Evolutionary conservation across 768 basidiomycete genomes (phyloP).

Genomic region (Termitomyces sp.): DNA sequence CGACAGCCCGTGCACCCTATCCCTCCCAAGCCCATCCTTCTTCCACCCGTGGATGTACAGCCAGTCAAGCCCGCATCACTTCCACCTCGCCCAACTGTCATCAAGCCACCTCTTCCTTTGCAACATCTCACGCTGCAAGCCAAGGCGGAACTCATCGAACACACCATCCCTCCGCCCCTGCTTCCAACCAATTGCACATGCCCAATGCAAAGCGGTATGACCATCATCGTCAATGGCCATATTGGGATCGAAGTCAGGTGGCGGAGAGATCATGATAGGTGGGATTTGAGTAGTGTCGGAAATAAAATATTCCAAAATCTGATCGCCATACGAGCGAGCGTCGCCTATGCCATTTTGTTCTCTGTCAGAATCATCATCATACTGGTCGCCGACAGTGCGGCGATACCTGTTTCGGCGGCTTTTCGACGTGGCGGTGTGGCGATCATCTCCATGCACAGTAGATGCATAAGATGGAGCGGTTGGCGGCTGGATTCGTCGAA

Average conservation of each 20-base stretch:
- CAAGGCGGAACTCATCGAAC: no score
- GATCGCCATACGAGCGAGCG: conserved; percentile 82
- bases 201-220: conserved; percentile 97
- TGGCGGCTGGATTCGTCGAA: no score
- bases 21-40: neutral
- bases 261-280: conserved; percentile 80
- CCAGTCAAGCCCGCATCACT: neutral
- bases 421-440: conserved; percentile 28
- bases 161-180: no score
- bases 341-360: conserved; percentile 50
- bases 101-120: conserved; percentile 21
- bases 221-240: conserved; percentile 98
- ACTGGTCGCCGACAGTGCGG: conserved; percentile 42
- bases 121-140: no score
- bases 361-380: conserved; percentile 40
- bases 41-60: neutral
- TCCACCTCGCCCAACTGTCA: neutral
- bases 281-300: conserved; percentile 95
- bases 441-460: conserved; percentile 37
- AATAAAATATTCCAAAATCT: conserved; percentile 97
- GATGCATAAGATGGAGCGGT: conserved; percentile 41
- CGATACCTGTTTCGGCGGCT: conserved; percentile 46
- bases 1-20: neutral
- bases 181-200: conserved; percentile 98
- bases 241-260: conserved; percentile 90